phyloP scores from a whole-genome alignment of 1,284 basidiomycete genomes.

The Malassezia obtusa region DNA sequence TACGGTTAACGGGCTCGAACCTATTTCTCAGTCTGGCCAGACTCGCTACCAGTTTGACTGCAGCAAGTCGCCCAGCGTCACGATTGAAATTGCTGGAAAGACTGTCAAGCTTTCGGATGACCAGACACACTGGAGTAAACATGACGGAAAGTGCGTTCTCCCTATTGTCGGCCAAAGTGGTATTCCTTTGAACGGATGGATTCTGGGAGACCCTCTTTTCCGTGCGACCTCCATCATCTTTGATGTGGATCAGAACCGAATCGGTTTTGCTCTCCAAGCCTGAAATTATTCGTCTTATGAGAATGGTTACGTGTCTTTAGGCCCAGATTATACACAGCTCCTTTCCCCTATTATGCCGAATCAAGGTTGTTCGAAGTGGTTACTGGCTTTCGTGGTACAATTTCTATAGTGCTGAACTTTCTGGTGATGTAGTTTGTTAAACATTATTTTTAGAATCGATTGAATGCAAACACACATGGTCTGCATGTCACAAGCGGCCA shows the following conservation, averaged over 20 bases:
- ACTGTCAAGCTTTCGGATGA: conserved; percentile 21
- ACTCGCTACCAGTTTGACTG: not conserved
- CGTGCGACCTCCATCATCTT: conserved; percentile 47
- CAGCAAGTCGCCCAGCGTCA: not conserved
- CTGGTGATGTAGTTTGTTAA: no score
- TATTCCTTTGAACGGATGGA: conserved; percentile 47
- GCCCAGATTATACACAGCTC: no score
- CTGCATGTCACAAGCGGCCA: no score
- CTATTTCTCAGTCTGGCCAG: not conserved
- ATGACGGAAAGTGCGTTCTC: conserved; percentile 36
- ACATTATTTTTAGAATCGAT: no score
- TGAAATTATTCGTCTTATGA: not conserved
- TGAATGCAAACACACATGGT: no score
- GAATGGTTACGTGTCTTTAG: no score
- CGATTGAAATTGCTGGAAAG: not conserved
- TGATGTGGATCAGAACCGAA: conserved; percentile 47
- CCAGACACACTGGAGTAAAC: conserved; percentile 28
- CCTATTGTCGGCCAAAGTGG: conserved; percentile 39
- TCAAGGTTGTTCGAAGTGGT: no score
- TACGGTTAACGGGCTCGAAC: conserved; percentile 50
- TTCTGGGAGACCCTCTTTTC: conserved; percentile 49
- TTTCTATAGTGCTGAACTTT: no score
- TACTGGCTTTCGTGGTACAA: no score
- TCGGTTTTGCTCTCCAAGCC: conserved; percentile 49
- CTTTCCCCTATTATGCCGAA: no score